A percentile compares a stretch with the other conserved stretches of the same genome.
Conservation (phyloP, 345 rosid genomes). For the Raphanus sativus region DNA sequence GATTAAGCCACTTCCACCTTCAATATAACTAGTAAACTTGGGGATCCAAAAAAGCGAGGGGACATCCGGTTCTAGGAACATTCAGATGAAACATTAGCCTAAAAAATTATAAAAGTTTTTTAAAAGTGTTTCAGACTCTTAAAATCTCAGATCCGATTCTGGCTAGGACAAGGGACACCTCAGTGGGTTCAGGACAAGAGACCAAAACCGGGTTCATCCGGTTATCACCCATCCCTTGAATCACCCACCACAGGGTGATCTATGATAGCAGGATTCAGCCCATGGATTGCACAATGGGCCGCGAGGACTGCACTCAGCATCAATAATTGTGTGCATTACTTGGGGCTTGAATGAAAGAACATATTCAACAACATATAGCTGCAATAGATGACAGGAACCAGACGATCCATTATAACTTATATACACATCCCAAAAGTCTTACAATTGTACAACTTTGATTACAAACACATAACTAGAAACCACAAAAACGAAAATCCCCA, state of each 20-base stretch:
- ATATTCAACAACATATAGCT: background rate
- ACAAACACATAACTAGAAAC: background rate
- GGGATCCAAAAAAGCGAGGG: too few species aligned
- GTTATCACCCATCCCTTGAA: too few species aligned
- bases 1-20: too few species aligned
- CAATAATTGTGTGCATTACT: slow-evolving; percentile 57
- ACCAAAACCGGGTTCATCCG: too few species aligned
- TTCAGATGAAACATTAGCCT: too few species aligned
- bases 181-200: too few species aligned
- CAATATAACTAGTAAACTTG: too few species aligned
- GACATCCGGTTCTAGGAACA: too few species aligned
- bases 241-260: slow-evolving; percentile 30
- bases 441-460: background rate
- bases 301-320: slow-evolving; percentile 58
- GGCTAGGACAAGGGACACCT: too few species aligned
- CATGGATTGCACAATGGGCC: slow-evolving; percentile 39
- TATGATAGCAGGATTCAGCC: slow-evolving; percentile 41
- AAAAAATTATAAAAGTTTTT: too few species aligned
- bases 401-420: background rate
- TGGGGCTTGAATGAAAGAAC: slow-evolving; percentile 33
- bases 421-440: background rate
- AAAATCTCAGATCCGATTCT: too few species aligned
- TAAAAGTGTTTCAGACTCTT: too few species aligned
- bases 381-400: background rate
- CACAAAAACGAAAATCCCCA: background rate